These are phyloP conservation scores for Trichocladium antarcticum DNA, from an alignment of 495 filamentous ascomycete species.

Conservation along the genomic window DNA sequence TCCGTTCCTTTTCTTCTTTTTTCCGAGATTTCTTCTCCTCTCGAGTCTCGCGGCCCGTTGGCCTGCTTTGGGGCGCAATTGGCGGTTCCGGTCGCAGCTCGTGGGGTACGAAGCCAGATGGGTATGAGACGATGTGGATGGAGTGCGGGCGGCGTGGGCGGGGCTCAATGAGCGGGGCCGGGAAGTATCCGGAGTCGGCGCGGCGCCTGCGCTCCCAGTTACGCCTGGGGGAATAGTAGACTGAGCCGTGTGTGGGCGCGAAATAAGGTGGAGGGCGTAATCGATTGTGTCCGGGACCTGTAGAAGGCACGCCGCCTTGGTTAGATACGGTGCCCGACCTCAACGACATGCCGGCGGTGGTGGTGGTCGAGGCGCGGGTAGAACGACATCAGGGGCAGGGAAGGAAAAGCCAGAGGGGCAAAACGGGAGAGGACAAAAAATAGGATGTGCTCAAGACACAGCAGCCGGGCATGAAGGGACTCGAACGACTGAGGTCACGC, in stretches of 20 bases:
- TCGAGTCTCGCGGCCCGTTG: slow-evolving; percentile 16
- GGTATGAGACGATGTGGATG: slow-evolving; percentile 46
- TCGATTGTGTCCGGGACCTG: slow-evolving; percentile 27
- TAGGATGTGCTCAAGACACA: slow-evolving; percentile 21
- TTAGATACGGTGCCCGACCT: slow-evolving; percentile 16
- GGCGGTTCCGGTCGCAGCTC: slow-evolving; percentile 34
- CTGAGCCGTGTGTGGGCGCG: slow-evolving; percentile 27
- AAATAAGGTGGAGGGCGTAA: slow-evolving; percentile 26
- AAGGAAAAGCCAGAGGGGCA: not conserved
- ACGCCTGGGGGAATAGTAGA: slow-evolving; percentile 33
- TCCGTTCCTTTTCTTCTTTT: slow-evolving; percentile 19
- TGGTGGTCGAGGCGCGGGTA: not conserved
- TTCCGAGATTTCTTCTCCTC: slow-evolving; percentile 18
- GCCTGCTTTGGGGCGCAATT: slow-evolving; percentile 3
- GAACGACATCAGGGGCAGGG: not conserved
- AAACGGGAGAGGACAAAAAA: not conserved
- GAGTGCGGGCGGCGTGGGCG: slow-evolving; percentile 43
- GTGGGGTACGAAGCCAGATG: slow-evolving; percentile 38
- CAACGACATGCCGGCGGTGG: slow-evolving; percentile 5
- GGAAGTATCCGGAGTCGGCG: slow-evolving; percentile 24
- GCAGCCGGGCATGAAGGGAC: slow-evolving; percentile 23
- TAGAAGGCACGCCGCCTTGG: slow-evolving; percentile 15
- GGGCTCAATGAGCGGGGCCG: slow-evolving; percentile 40
- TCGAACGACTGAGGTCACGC: slow-evolving; percentile 8
- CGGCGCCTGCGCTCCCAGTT: slow-evolving; percentile 25